These are phyloP conservation scores for Amphibolis antarctica DNA, from an alignment of 106 monocot species.

Conservation along the genomic window DNA sequence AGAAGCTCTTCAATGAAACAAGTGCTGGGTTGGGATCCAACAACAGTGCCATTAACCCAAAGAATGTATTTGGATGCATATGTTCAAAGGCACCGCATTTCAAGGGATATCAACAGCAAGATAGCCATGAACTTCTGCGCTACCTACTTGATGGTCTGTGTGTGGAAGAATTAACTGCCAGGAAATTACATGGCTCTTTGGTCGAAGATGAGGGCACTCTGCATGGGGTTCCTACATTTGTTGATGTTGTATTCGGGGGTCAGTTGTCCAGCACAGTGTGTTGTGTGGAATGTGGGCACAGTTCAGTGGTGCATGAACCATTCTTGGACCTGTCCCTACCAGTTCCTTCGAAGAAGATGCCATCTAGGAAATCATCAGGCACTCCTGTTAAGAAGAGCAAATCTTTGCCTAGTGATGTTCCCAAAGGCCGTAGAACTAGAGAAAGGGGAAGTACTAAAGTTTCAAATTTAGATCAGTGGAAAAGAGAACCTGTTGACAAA, in stretches of 20 bases:
- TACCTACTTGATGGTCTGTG: conserved; percentile 61
- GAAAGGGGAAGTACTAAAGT: conserved; percentile 9
- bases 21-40: conserved; percentile 11
- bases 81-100: conserved; percentile 62
- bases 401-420: conserved; percentile 13
- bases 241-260: conserved; percentile 68
- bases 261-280: conserved; percentile 49
- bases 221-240: conserved; percentile 22
- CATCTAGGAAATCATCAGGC: conserved; percentile 7
- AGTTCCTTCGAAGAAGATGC: conserved; percentile 51
- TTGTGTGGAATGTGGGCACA: conserved; percentile 53
- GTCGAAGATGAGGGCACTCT: conserved; percentile 6
- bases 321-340: conserved; percentile 83
- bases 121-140: conserved; percentile 81
- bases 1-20: conserved; percentile 56
- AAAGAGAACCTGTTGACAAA: conserved; percentile 3
- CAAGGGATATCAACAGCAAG: conserved; percentile 71
- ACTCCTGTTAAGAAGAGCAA: conserved; percentile 25
- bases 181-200: conserved; percentile 18
- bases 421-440: conserved; percentile 18
- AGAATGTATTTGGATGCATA: conserved; percentile 47
- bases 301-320: conserved; percentile 57
- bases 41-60: conserved; percentile 33
- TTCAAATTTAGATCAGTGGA: conserved; percentile 4
- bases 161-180: conserved; percentile 38